Conservation (phyloP, 345 rosid genomes). For the Durio zibethinus region DNA sequence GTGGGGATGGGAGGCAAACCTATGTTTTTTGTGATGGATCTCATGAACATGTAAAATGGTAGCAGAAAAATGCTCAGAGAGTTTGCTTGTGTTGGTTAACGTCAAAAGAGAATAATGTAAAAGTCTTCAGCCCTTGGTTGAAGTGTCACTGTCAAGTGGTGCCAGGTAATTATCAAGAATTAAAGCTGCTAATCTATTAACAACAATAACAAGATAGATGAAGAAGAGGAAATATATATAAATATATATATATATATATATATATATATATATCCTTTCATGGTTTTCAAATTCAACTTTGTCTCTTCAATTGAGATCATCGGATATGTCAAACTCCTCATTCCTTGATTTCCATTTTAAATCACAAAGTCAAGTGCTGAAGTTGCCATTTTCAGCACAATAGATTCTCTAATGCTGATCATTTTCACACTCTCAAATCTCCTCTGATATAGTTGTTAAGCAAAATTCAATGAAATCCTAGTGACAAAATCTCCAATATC, state of each 20-base stretch:
- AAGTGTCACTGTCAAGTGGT: constrained; percentile 18
- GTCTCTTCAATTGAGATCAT: not conserved
- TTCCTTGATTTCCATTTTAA: not conserved
- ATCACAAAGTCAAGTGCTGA: not conserved
- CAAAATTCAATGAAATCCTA: not conserved
- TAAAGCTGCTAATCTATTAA: not conserved
- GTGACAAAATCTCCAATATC: not conserved
- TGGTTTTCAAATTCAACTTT: not conserved
- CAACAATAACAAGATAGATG: not conserved
- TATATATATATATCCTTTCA: not conserved
- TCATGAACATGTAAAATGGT: constrained; percentile 4
- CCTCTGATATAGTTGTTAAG: not conserved
- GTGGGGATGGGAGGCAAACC: constrained; percentile 21
- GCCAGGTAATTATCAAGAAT: not conserved
- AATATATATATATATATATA: no score
- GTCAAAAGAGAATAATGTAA: constrained; percentile 9
- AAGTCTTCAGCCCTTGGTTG: constrained; percentile 15
- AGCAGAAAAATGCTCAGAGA: constrained; percentile 7
- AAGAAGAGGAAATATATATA: not conserved
- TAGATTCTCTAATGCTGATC: not conserved
- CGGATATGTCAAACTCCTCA: not conserved
- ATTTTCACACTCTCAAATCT: not conserved
- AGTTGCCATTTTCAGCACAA: not conserved
- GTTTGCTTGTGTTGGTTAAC: constrained; percentile 26
- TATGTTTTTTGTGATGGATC: constrained; percentile 20